Evolutionary conservation across 345 rosid genomes (phyloP).

Genomic region (Trapa incisa): DNA sequence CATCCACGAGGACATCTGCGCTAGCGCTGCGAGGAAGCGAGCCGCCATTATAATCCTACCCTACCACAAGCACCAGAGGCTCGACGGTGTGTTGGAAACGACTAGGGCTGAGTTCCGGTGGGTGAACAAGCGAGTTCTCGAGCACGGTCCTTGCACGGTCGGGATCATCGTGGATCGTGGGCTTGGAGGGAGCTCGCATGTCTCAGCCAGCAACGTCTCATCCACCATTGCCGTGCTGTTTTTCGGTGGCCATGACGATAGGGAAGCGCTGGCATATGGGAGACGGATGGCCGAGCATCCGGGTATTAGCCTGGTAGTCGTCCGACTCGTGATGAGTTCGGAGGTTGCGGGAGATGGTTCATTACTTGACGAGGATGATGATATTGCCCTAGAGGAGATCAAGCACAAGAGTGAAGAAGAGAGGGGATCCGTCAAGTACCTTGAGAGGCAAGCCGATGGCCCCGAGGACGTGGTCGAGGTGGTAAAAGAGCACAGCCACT

Average conservation of each 20-base stretch:
- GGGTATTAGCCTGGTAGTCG: conserved; percentile 41
- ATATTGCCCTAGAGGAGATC: conserved; percentile 20
- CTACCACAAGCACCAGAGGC: conserved; percentile 61
- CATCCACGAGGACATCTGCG: conserved; percentile 65
- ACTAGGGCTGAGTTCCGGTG: conserved; percentile 37
- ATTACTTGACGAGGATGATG: conserved; percentile 20
- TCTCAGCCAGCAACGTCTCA: conserved; percentile 55
- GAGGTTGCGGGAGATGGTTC: conserved; percentile 20
- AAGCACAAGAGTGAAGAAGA: conserved; percentile 14
- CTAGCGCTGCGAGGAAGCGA: conserved; percentile 45
- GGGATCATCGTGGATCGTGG: conserved; percentile 84
- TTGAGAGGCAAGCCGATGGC: conserved; percentile 22
- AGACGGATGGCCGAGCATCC: conserved; percentile 77
- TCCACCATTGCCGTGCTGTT: conserved; percentile 42
- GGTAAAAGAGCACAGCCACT: conserved; percentile 12
- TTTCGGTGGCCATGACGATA: conserved; percentile 75
- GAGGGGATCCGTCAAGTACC: conserved; percentile 23
- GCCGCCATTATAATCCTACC: conserved; percentile 62
- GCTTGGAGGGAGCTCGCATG: conserved; percentile 57
- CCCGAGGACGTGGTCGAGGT: conserved; percentile 16
- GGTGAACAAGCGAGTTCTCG: conserved; percentile 54
- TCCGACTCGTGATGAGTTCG: conserved; percentile 29
- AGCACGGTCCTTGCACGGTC: conserved; percentile 57
- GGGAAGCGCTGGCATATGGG: conserved; percentile 73
- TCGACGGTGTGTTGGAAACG: conserved; percentile 55